Conservation (phyloP, 306 rosid genomes). For the Vachellia pachyceras region DNA sequence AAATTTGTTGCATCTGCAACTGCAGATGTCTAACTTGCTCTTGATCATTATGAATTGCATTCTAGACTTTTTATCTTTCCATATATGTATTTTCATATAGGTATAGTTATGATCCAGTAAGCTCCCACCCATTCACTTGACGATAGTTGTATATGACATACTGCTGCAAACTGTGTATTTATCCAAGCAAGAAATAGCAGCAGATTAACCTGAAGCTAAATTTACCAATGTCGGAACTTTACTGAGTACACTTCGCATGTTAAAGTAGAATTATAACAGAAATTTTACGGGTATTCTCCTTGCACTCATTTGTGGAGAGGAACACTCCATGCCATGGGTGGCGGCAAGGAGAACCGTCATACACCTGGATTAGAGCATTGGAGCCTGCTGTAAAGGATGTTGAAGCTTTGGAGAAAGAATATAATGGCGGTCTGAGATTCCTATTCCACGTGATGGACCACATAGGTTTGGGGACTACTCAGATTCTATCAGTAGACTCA, state of each 20-base stretch:
- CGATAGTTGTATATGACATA: not conserved
- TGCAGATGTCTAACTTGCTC: constrained; percentile 17
- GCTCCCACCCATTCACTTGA: constrained; percentile 4
- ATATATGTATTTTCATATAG: not conserved
- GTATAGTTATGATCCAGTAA: not conserved
- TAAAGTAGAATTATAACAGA: constrained; percentile 23
- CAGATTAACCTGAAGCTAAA: constrained; percentile 11
- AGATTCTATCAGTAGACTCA: constrained; percentile 14
- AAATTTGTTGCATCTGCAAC: not conserved
- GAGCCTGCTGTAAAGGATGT: constrained; percentile 93
- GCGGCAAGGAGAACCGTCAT: constrained; percentile 93
- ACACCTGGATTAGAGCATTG: constrained; percentile 87
- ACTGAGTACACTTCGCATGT: not conserved
- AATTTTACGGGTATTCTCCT: constrained; percentile 75
- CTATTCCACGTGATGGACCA: constrained; percentile 95
- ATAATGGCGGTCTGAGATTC: constrained; percentile 81
- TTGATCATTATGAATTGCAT: constrained; percentile 2
- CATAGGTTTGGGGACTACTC: constrained; percentile 66
- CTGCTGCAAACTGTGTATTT: not conserved
- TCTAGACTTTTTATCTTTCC: not conserved
- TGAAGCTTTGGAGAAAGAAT: constrained; percentile 62
- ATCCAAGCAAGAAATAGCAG: not conserved
- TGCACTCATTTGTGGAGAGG: constrained; percentile 94
- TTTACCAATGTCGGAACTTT: constrained; percentile 10
- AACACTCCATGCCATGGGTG: constrained; percentile 95